Evolutionary conservation across 2,329 filamentous ascomycete genomes (phyloP).

Genomic region (Cladosporium sphaerospermum): DNA sequence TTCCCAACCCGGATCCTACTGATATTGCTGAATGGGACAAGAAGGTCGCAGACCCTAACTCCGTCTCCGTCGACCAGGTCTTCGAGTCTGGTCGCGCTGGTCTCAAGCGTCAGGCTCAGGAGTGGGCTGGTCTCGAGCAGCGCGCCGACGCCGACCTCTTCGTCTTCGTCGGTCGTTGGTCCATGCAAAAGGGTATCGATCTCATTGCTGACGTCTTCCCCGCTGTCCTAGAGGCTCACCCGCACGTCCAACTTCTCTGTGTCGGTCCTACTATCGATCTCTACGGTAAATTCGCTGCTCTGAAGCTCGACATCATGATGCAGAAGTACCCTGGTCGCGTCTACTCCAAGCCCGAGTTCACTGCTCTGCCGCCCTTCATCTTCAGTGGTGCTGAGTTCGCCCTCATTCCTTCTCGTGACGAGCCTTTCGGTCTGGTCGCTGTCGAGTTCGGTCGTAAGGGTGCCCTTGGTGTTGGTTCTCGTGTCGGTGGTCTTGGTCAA

Average conservation of each 20-base stretch:
- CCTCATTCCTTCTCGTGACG: constrained; percentile 61
- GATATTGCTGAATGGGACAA: constrained; percentile 58
- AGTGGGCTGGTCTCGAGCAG: constrained; percentile 60
- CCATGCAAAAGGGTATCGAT: constrained; percentile 63
- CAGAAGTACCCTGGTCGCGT: constrained; percentile 59
- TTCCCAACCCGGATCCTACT: constrained; percentile 61
- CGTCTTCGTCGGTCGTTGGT: constrained; percentile 65
- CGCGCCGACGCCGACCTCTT: constrained; percentile 58
- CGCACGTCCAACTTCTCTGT: constrained; percentile 56
- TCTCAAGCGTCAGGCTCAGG: constrained; percentile 56
- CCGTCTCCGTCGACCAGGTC: constrained; percentile 48
- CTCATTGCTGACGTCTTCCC: constrained; percentile 64
- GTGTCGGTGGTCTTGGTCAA: constrained; percentile 61
- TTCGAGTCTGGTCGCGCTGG: constrained; percentile 50
- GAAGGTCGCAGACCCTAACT: constrained; percentile 44
- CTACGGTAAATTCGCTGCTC: constrained; percentile 60
- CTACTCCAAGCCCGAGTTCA: constrained; percentile 64
- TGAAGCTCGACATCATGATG: constrained; percentile 61
- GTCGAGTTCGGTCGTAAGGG: constrained; percentile 65
- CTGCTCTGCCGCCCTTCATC: constrained; percentile 58
- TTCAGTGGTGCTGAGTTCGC: constrained; percentile 64
- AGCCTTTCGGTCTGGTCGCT: constrained; percentile 63
- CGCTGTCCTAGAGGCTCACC: constrained; percentile 53
- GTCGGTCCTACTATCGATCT: constrained; percentile 62
- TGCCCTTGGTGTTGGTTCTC: constrained; percentile 59